Base-by-base conservation (phyloP, 139 green algal genomes). In the Gonium pectorale region DNA sequence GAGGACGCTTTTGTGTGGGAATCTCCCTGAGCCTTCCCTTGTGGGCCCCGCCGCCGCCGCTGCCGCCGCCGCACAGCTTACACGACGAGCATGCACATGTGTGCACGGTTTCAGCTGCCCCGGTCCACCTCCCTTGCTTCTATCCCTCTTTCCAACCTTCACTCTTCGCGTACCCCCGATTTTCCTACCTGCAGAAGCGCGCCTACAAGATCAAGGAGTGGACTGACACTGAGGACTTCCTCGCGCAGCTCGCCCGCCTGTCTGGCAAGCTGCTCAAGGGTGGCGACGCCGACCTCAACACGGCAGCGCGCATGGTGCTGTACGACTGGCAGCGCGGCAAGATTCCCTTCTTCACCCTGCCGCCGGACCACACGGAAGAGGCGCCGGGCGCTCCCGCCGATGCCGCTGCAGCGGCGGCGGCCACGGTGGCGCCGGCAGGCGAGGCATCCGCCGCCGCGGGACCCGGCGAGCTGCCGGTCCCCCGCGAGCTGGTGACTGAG, bases 291-390 rank as follows among this genome's bases (percentile, higher is more conserved):
- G 97, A 99, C 91, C 87, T 98, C 46, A 97, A 98, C 84, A 99
- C 96, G 26, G 96, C 95, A 2, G 97, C 96, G 3, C 95, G 96
- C 71, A 99, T 98, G 94, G 93, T 99, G 79, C 93, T 99, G 37
- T 93, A 96, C 71, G 97, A 99, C 91, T 99, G 97, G 97, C 97
- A 99, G 91, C 92, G 97, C 26, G 97, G 97, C 71, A 97, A 97
- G 88, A 95, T 99, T 51, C 97, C 97, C 46, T 99, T 96, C 92
- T 99, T 98, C 90, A 94, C 90, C 8, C 91, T 97, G 44, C 97
- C 97, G 6, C 94, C 95, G 0, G 94, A 90, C 70, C 89, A 96
- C 89, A 89, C 72, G 5, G 89, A 94, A 7, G 89, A 88, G 46
- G 46, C 75, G 31, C 83, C 79, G 2, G 68, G 64, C 15, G 33